Evolutionary conservation across 2,329 filamentous ascomycete species (phyloP).

Genomic region (Claviceps capensis): DNA sequence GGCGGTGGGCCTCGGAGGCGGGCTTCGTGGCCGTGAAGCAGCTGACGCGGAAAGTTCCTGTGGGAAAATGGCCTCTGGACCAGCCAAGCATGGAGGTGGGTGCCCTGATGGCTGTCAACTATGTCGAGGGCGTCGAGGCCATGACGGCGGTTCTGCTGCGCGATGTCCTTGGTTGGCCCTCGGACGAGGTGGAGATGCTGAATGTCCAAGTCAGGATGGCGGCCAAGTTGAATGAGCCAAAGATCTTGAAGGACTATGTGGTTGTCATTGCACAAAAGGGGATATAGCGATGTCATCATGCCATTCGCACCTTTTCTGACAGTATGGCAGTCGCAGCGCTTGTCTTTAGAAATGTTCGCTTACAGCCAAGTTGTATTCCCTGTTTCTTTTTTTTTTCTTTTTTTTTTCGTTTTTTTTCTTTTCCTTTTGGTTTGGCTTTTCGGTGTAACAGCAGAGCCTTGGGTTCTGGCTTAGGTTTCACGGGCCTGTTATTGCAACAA

Average conservation of each 20-base stretch:
- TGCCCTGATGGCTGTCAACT: constrained; percentile 23
- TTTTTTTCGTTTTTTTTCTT: not conserved
- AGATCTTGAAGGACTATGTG: constrained; percentile 18
- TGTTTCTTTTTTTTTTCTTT: not conserved
- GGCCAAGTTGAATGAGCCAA: constrained; percentile 13
- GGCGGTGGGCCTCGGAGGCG: constrained; percentile 16
- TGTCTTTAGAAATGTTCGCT: no score
- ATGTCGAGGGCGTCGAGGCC: constrained; percentile 23
- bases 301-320: no score
- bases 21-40: constrained; percentile 24
- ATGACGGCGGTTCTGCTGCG: constrained; percentile 23
- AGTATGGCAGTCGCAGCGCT: no score
- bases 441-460: no score
- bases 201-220: constrained; percentile 12
- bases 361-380: no score
- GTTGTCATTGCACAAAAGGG: constrained; percentile 18
- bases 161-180: constrained; percentile 24
- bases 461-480: no score
- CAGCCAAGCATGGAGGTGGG: constrained; percentile 26
- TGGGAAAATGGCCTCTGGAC: constrained; percentile 26
- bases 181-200: constrained; percentile 30
- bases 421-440: not conserved
- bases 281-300: not conserved
- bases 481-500: no score
- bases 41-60: constrained; percentile 19